Percentiles rank a stretch among this genome's conserved stretches.
Conservation (phyloP, 345 rosid species). For the Brassica napus region Da-Ae NC_063452.1:52983001-52983500, state of each 20-base stretch:
- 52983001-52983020: not conserved
- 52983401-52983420: constrained; percentile 38
- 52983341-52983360: too few relatives aligned
- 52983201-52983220: not conserved
- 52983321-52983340: too few relatives aligned
- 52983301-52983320: constrained; percentile 30
- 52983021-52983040: not conserved
- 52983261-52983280: constrained; percentile 57
- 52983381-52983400: too few relatives aligned
- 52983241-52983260: not conserved
- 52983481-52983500: constrained; percentile 77
- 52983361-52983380: too few relatives aligned
- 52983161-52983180: not conserved
- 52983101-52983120: too few relatives aligned
- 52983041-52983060: too few relatives aligned
- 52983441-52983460: too few relatives aligned
- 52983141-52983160: not conserved
- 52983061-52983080: too few relatives aligned
- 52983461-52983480: too few relatives aligned
- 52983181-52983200: too few relatives aligned
- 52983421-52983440: constrained; percentile 38
- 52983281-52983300: constrained; percentile 85
- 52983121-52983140: too few relatives aligned
- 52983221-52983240: not conserved
- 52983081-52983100: too few relatives aligned